A percentile compares a stretch with the other conserved stretches of the same genome.
Conservation (phyloP, 352 stramenopile genomes). For the Globisporangium ultimum region DNA sequence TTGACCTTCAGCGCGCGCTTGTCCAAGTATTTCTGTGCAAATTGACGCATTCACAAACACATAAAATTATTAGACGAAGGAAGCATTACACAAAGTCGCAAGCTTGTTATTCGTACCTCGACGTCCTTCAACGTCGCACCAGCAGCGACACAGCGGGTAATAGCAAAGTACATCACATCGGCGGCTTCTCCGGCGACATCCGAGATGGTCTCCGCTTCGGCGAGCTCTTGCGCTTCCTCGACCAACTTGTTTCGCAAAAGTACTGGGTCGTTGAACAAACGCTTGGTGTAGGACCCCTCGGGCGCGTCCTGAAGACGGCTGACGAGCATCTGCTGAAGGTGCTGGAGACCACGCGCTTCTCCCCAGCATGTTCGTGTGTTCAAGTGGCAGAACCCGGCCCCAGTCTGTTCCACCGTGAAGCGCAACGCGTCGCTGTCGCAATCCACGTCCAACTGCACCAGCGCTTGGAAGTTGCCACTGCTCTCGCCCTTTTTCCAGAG, state of each 20-base stretch:
- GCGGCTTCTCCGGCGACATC: conserved; percentile 94
- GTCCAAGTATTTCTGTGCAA: conserved; percentile 81
- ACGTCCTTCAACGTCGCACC: conserved; percentile 92
- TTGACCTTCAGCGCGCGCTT: conserved; percentile 92
- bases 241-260: conserved; percentile 96
- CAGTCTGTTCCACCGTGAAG: conserved; percentile 91
- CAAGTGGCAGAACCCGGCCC: conserved; percentile 78
- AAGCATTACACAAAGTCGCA: background rate
- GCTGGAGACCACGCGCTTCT: conserved; percentile 74
- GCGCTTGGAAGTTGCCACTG: conserved; percentile 91
- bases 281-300: conserved; percentile 95
- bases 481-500: conserved; percentile 97
- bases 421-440: conserved; percentile 95
- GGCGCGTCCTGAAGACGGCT: conserved; percentile 86
- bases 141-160: conserved; percentile 90
- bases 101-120: conserved; percentile 36
- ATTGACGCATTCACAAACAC: background rate
- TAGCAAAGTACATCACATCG: conserved; percentile 97
- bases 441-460: conserved; percentile 93
- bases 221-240: conserved; percentile 94
- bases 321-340: conserved; percentile 88
- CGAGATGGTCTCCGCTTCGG: conserved; percentile 77
- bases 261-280: conserved; percentile 91
- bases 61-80: background rate
- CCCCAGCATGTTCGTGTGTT: conserved; percentile 95